Conservation (phyloP, 768 basidiomycete species). For the Mrakia gelida region DNA sequence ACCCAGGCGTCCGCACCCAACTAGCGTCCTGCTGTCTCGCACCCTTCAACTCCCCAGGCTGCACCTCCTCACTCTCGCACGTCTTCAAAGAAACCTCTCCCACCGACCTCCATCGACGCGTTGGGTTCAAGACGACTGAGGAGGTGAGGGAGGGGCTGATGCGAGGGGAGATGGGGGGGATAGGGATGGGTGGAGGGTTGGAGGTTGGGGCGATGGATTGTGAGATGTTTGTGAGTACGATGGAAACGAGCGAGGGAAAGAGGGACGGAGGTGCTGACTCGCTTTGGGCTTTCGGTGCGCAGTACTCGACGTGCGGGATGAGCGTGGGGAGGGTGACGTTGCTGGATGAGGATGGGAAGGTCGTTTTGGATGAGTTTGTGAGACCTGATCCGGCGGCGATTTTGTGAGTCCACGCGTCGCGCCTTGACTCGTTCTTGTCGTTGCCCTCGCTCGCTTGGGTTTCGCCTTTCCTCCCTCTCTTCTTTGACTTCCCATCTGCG, state of each 20-base stretch:
- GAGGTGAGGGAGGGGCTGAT: conserved; percentile 36
- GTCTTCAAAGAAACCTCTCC: conserved; percentile 79
- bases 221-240: conserved; percentile 66
- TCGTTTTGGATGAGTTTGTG: conserved; percentile 65
- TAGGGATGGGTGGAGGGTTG: conserved; percentile 40
- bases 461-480: neutral
- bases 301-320: conserved; percentile 81
- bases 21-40: conserved; percentile 76
- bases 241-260: neutral
- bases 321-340: conserved; percentile 82
- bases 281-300: neutral
- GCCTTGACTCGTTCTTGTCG: too few relatives aligned
- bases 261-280: neutral
- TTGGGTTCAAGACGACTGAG: conserved; percentile 60
- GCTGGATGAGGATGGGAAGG: conserved; percentile 66
- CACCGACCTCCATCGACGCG: conserved; percentile 64
- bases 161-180: conserved; percentile 16
- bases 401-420: conserved; percentile 42
- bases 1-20: conserved; percentile 51
- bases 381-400: conserved; percentile 36
- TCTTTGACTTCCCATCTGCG: neutral
- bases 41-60: conserved; percentile 59
- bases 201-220: conserved; percentile 90
- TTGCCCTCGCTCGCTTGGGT: too few relatives aligned
- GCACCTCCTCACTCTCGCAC: conserved; percentile 67